Percentiles rank a stretch among this genome's conserved stretches.
Evolutionary conservation across 2,329 filamentous ascomycete species (phyloP).

Genomic region (Aspergillaceae sp.): DNA sequence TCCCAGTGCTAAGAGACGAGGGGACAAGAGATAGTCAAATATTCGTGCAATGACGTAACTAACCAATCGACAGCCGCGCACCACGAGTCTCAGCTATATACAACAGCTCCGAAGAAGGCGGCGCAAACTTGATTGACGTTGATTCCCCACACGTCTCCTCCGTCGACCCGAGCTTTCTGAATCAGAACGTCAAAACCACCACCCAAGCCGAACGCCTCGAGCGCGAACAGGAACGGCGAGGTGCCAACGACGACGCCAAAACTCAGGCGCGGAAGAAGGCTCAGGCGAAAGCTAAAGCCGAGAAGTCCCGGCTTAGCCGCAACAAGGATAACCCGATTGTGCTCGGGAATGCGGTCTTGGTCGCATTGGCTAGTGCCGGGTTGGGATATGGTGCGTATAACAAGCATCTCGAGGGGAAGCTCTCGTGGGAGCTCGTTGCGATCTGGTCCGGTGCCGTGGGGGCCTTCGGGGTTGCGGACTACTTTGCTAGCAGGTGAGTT

Average conservation of each 20-base stretch:
- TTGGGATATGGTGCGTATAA: slow-evolving; percentile 41
- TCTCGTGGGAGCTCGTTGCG: slow-evolving; percentile 40
- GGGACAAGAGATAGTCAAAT: neutral
- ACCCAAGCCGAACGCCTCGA: slow-evolving; percentile 40
- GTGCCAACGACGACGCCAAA: neutral
- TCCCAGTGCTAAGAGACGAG: neutral
- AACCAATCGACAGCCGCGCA: slow-evolving; percentile 28
- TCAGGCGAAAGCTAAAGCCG: slow-evolving; percentile 24
- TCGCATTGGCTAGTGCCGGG: slow-evolving; percentile 33
- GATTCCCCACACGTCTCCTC: slow-evolving; percentile 39
- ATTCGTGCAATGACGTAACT: neutral
- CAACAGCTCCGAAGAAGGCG: slow-evolving; percentile 31
- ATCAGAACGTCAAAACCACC: slow-evolving; percentile 37
- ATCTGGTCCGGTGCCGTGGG: slow-evolving; percentile 36
- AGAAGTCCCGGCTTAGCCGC: slow-evolving; percentile 21
- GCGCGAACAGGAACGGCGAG: slow-evolving; percentile 29
- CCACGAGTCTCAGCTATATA: slow-evolving; percentile 32
- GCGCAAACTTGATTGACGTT: slow-evolving; percentile 36
- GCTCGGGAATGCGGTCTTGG: slow-evolving; percentile 37
- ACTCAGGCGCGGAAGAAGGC: slow-evolving; percentile 19
- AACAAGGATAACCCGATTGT: slow-evolving; percentile 42
- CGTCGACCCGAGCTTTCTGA: slow-evolving; percentile 34
- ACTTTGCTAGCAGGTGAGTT: slow-evolving; percentile 43
- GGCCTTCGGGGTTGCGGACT: slow-evolving; percentile 38
- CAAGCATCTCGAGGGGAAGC: slow-evolving; percentile 37